Evolutionary conservation across 108 stramenopile genomes (phyloP).

Genomic region (Cyclotella sp.): DNA sequence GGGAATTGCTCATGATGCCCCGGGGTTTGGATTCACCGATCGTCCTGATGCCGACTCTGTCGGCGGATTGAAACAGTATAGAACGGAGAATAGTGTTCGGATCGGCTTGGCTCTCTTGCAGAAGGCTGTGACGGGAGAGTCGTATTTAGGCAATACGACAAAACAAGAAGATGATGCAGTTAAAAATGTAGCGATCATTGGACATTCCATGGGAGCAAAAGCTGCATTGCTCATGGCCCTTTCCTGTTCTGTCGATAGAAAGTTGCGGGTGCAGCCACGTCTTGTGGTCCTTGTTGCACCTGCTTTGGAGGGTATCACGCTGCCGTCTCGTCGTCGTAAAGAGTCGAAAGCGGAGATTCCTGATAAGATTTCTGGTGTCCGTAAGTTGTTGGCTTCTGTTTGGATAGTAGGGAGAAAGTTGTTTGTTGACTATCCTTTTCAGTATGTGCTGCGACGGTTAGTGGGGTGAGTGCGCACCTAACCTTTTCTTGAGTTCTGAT

Average conservation of each 20-base stretch:
- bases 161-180: too few species aligned
- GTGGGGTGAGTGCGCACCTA: slow-evolving; percentile 52
- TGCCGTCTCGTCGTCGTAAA: slow-evolving; percentile 12
- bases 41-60: slow-evolving; percentile 49
- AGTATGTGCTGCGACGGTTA: slow-evolving; percentile 66
- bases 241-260: slow-evolving; percentile 28
- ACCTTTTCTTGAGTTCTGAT: background rate
- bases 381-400: background rate
- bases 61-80: slow-evolving; percentile 47
- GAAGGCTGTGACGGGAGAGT: slow-evolving; percentile 4
- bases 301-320: slow-evolving; percentile 57
- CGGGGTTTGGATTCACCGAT: slow-evolving; percentile 88
- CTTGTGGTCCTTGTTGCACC: slow-evolving; percentile 77
- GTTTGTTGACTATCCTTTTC: slow-evolving; percentile 44
- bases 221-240: slow-evolving; percentile 72
- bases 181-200: slow-evolving; percentile 58
- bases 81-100: slow-evolving; percentile 47
- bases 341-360: background rate
- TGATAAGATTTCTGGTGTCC: background rate
- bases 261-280: slow-evolving; percentile 16
- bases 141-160: too few species aligned
- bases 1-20: slow-evolving; percentile 77
- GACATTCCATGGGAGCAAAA: slow-evolving; percentile 81
- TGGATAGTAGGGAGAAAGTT: slow-evolving; percentile 39
- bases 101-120: slow-evolving; percentile 54